Evolutionary conservation across 179 eudicot species (phyloP).

Genomic region (Vitellaria paradoxa): DNA sequence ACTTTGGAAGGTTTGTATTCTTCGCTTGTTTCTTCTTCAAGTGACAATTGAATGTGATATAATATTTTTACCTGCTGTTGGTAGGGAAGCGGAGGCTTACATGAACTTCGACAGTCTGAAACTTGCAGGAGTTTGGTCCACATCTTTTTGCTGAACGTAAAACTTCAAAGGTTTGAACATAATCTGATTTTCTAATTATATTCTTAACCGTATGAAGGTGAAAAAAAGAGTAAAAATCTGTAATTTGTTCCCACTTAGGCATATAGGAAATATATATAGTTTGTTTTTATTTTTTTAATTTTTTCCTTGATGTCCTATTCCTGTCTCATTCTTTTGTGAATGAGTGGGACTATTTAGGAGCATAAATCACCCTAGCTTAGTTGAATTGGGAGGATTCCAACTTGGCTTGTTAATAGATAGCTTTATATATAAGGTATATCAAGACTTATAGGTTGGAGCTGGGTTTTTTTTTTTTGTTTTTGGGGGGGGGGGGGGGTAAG

Average conservation of each 20-base stretch:
- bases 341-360: neutral
- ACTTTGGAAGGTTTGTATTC: conserved; percentile 66
- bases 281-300: neutral
- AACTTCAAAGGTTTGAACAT: conserved; percentile 58
- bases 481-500: too few relatives aligned
- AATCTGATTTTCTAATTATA: neutral
- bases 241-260: neutral
- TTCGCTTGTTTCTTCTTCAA: neutral
- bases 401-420: neutral
- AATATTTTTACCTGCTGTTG: conserved; percentile 14
- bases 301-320: neutral
- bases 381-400: neutral
- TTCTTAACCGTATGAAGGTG: neutral
- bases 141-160: conserved; percentile 72
- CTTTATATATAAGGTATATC: neutral
- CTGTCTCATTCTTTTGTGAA: too few relatives aligned
- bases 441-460: too few relatives aligned
- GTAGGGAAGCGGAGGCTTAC: conserved; percentile 82
- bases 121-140: conserved; percentile 83
- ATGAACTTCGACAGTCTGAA: conserved; percentile 64
- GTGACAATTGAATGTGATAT: neutral
- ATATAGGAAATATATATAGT: neutral
- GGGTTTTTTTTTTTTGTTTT: too few relatives aligned
- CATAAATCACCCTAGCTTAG: neutral
- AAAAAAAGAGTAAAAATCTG: neutral